These are phyloP conservation scores for Tripterygium wilfordii DNA, from an alignment of 177 flowering plant species.

Conservation along the genomic window DNA sequence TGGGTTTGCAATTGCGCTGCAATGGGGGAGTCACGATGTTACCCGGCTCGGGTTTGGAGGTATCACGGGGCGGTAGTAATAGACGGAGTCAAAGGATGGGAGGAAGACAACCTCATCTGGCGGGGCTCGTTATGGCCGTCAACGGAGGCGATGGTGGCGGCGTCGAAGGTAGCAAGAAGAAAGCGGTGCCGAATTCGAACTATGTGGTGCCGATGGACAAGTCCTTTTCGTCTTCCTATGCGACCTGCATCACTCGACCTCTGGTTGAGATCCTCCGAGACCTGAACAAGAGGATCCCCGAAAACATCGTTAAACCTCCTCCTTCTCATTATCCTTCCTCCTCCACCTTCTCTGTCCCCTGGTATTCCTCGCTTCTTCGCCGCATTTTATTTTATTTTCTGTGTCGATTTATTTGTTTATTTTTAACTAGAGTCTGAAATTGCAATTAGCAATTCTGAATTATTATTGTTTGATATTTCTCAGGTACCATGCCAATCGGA, in stretches of 20 bases:
- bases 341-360: constrained; percentile 30
- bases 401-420: background rate
- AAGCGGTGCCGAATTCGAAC: constrained; percentile 54
- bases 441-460: background rate
- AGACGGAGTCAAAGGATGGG: too few relatives aligned
- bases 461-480: background rate
- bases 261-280: constrained; percentile 86
- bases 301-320: constrained; percentile 43
- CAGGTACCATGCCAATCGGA: constrained; percentile 94
- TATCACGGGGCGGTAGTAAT: too few relatives aligned
- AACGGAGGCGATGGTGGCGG: constrained; percentile 5
- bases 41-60: too few relatives aligned
- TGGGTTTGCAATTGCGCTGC: too few relatives aligned
- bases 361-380: constrained; percentile 25
- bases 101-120: background rate
- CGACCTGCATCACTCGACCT: constrained; percentile 77
- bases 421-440: background rate
- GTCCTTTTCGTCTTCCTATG: constrained; percentile 17
- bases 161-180: constrained; percentile 11
- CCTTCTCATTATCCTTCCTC: constrained; percentile 11
- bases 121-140: background rate
- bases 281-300: constrained; percentile 88
- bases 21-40: too few relatives aligned
- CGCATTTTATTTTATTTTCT: background rate
- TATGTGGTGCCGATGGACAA: constrained; percentile 92